phyloP scores from a whole-genome alignment of 2,329 filamentous ascomycete species.

The Fusarium pseudonygamai region DNA sequence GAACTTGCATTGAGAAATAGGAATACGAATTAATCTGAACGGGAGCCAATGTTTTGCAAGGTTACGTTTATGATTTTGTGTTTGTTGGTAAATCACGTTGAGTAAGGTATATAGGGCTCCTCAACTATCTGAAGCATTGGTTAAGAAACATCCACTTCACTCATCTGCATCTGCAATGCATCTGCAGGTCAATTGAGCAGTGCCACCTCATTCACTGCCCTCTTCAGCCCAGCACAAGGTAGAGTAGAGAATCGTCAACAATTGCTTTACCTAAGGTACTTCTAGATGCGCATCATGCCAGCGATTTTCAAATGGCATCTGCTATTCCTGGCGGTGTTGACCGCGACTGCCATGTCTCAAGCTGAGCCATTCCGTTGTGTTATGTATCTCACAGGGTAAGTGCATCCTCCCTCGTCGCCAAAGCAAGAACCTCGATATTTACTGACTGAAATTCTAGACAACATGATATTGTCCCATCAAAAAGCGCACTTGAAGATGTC shows the following conservation, averaged over 20 bases:
- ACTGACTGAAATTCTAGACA: constrained; percentile 52
- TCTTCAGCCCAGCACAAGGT: background rate
- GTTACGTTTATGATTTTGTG: too few species aligned
- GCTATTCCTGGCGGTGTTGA: background rate
- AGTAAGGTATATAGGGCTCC: background rate
- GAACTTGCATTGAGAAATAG: background rate
- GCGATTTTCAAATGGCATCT: background rate
- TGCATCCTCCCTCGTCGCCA: background rate
- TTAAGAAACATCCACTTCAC: background rate
- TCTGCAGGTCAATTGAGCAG: background rate
- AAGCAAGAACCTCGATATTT: background rate
- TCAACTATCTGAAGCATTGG: background rate
- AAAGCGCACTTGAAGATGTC: constrained; percentile 53
- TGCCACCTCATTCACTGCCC: too few species aligned
- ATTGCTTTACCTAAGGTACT: background rate
- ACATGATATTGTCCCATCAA: constrained; percentile 55
- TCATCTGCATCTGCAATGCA: background rate
- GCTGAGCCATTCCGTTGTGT: constrained; percentile 46
- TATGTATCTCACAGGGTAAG: constrained; percentile 62
- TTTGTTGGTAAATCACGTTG: background rate
- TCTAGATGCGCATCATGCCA: background rate
- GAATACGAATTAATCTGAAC: background rate
- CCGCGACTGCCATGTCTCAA: background rate
- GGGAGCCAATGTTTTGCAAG: too few species aligned
- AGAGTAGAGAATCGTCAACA: too few species aligned